Conservation (phyloP, 1,284 basidiomycete species). For the Cutaneotrichosporon cutaneum region DNA sequence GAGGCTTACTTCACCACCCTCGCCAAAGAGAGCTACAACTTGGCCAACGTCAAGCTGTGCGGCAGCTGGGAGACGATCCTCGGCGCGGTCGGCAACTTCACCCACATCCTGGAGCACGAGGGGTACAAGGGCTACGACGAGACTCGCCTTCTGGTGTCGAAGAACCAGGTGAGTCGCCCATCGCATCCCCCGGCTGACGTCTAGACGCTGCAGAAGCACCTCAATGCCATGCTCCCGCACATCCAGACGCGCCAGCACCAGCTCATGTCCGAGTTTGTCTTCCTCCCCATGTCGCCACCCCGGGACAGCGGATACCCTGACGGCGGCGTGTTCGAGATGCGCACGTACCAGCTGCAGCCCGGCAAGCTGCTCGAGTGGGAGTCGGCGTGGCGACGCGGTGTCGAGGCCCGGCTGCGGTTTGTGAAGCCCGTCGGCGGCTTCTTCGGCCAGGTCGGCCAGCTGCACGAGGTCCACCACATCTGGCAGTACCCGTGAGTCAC, state of each 20-base stretch:
- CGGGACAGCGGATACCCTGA: conserved; percentile 58
- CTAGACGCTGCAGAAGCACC: conserved; percentile 22
- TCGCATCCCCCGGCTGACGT: conserved; percentile 13
- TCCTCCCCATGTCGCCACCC: conserved; percentile 84
- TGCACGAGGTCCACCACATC: conserved; percentile 88
- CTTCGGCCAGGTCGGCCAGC: conserved; percentile 86
- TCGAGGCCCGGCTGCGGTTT: conserved; percentile 80
- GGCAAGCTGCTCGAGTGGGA: conserved; percentile 92
- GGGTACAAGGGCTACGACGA: conserved; percentile 79
- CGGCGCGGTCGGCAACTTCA: conserved; percentile 72
- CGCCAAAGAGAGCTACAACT: conserved; percentile 62
- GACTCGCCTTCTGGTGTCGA: conserved; percentile 24
- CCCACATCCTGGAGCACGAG: conserved; percentile 83
- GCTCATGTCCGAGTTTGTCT: conserved; percentile 87
- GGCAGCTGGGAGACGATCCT: conserved; percentile 85
- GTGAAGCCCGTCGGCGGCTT: conserved; percentile 87
- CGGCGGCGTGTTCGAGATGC: conserved; percentile 87
- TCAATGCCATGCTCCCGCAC: conserved; percentile 64
- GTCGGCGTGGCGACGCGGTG: conserved; percentile 79
- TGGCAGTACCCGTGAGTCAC: conserved; percentile 75
- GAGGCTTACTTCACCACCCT: conserved; percentile 77
- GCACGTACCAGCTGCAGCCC: conserved; percentile 69
- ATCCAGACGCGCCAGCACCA: conserved; percentile 70
- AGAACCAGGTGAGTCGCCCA: conserved; percentile 34
- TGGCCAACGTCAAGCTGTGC: conserved; percentile 74